Evolutionary conservation across 495 filamentous ascomycete species (phyloP).

Genomic region (Penicillium cataractarum): DNA sequence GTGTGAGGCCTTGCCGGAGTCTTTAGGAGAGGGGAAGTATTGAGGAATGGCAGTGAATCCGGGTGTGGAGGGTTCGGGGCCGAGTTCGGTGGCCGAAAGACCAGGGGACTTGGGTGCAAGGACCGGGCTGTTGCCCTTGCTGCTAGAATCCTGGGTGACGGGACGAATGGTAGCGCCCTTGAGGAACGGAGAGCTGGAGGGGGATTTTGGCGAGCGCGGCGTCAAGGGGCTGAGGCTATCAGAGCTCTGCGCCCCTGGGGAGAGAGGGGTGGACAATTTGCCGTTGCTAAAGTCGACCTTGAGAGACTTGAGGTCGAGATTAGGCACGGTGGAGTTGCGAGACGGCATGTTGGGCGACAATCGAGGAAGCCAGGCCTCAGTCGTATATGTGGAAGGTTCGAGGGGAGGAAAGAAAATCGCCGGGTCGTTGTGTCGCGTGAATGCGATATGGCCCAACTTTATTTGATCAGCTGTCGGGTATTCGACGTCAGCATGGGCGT

Average conservation of each 20-base stretch:
- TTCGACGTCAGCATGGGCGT: slow-evolving; percentile 13
- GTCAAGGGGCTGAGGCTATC: slow-evolving; percentile 48
- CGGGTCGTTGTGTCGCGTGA: slow-evolving; percentile 8
- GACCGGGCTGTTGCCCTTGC: slow-evolving; percentile 38
- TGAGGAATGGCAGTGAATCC: slow-evolving; percentile 58
- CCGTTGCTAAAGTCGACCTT: slow-evolving; percentile 35
- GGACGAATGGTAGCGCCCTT: slow-evolving; percentile 50
- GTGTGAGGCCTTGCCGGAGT: slow-evolving; percentile 46
- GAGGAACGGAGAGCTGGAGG: slow-evolving; percentile 46
- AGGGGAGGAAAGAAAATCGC: slow-evolving; percentile 5
- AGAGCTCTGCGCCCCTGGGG: slow-evolving; percentile 43
- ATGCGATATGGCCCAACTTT: neutral
- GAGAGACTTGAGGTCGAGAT: slow-evolving; percentile 47
- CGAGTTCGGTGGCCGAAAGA: slow-evolving; percentile 30
- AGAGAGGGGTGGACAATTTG: slow-evolving; percentile 41
- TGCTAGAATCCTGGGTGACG: slow-evolving; percentile 46
- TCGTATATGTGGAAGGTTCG: slow-evolving; percentile 8
- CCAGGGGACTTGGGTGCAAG: slow-evolving; percentile 35
- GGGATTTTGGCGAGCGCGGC: slow-evolving; percentile 48
- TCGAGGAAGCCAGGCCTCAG: slow-evolving; percentile 18
- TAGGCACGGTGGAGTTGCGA: slow-evolving; percentile 45
- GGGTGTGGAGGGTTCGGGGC: slow-evolving; percentile 46
- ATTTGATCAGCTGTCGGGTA: slow-evolving; percentile 7
- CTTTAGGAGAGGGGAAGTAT: slow-evolving; percentile 54
- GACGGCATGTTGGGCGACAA: slow-evolving; percentile 45